These are phyloP conservation scores for Parmales sp. DNA, from an alignment of 108 stramenopile species.

Conservation along the genomic window DNA sequence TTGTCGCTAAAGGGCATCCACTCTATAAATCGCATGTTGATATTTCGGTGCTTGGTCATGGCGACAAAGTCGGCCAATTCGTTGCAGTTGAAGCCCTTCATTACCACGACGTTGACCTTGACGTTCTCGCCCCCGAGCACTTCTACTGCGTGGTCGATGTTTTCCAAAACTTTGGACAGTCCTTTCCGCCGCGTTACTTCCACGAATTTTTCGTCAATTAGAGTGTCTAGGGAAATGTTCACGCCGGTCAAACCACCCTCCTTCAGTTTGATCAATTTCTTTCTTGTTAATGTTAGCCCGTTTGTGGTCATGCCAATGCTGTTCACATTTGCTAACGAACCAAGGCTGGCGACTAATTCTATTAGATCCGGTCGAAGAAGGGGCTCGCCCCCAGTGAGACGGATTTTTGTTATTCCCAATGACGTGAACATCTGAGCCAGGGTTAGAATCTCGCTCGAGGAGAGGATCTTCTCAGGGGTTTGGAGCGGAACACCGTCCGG, in stretches of 20 bases:
- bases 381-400: slow-evolving; percentile 93
- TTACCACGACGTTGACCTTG: slow-evolving; percentile 94
- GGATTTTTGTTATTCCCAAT: slow-evolving; percentile 19
- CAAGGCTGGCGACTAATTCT: slow-evolving; percentile 43
- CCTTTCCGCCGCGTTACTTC: slow-evolving; percentile 76
- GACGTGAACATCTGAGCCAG: too few relatives aligned
- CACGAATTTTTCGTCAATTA: slow-evolving; percentile 69
- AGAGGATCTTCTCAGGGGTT: slow-evolving; percentile 52
- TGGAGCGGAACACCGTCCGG: slow-evolving; percentile 78
- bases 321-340: slow-evolving; percentile 15
- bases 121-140: slow-evolving; percentile 40
- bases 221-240: slow-evolving; percentile 88
- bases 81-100: slow-evolving; percentile 79
- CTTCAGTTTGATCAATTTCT: slow-evolving; percentile 52
- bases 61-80: slow-evolving; percentile 83
- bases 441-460: slow-evolving; percentile 67
- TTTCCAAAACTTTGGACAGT: slow-evolving; percentile 46
- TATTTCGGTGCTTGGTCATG: slow-evolving; percentile 34
- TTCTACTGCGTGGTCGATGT: slow-evolving; percentile 46
- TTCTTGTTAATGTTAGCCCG: slow-evolving; percentile 61
- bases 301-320: slow-evolving; percentile 92
- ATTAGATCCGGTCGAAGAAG: slow-evolving; percentile 68
- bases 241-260: slow-evolving; percentile 81
- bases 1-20: slow-evolving; percentile 99
- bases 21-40: slow-evolving; percentile 96